These are phyloP conservation scores for Pythium sukuiense DNA, from an alignment of 352 stramenopile species.

Conservation along the genomic window DNA sequence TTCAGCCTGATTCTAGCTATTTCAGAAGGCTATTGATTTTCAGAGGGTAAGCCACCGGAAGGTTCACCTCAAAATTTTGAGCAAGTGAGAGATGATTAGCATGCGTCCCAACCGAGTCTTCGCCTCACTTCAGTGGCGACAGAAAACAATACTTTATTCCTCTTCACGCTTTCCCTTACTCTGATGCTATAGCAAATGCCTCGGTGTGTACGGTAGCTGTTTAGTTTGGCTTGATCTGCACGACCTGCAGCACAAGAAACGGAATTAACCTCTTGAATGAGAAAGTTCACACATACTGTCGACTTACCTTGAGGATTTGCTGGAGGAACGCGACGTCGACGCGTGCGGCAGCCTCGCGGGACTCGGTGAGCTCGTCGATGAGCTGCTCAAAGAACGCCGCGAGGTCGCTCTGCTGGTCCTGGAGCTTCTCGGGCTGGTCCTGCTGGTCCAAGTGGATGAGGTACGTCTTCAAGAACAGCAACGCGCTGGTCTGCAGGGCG, in stretches of 20 bases:
- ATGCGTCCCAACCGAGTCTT: too few relatives aligned
- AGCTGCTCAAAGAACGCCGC: conserved; percentile 38
- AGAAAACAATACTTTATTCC: too few relatives aligned
- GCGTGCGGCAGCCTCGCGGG: conserved; percentile 3
- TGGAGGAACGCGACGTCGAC: conserved; percentile 27
- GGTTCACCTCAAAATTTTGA: too few relatives aligned
- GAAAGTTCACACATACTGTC: too few relatives aligned
- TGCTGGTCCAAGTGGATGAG: conserved; percentile 55
- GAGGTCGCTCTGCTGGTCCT: conserved; percentile 34
- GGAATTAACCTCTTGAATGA: neutral
- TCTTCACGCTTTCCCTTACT: too few relatives aligned
- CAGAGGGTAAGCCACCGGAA: too few relatives aligned
- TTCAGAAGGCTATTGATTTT: too few relatives aligned
- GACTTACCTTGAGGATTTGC: conserved; percentile 28
- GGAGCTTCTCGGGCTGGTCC: conserved; percentile 35
- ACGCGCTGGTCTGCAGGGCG: conserved; percentile 43
- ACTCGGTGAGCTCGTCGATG: conserved; percentile 29
- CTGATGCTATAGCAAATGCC: too few relatives aligned
- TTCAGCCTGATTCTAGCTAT: too few relatives aligned
- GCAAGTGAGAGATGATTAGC: too few relatives aligned
- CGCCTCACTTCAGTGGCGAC: too few relatives aligned
- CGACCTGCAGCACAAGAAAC: neutral
- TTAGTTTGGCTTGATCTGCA: conserved; percentile 2
- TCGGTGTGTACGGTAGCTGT: neutral
- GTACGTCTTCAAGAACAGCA: conserved; percentile 74